Percentiles rank a stretch among this genome's conserved stretches.
Conservation (phyloP, 176 grass and related monocot species). For the Avena atlantica region DNA sequence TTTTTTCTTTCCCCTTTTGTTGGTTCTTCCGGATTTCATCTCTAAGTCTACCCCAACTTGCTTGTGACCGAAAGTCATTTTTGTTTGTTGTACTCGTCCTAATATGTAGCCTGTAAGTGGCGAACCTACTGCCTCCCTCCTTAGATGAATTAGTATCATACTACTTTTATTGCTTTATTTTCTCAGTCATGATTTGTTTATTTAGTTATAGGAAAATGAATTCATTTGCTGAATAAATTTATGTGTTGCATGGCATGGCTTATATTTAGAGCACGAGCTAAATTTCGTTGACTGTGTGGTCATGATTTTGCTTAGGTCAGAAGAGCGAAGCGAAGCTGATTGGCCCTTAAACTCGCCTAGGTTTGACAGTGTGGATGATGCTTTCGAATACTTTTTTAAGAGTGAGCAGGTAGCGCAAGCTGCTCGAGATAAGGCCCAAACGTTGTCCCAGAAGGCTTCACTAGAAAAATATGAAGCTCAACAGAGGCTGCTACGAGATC, state of each 20-base stretch:
- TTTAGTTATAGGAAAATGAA: neutral
- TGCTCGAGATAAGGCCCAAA: too few relatives aligned
- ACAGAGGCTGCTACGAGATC: neutral
- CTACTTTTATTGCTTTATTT: too few relatives aligned
- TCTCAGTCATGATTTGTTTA: too few relatives aligned
- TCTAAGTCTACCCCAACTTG: neutral
- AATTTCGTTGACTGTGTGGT: neutral
- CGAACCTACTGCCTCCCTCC: neutral
- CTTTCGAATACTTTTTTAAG: neutral
- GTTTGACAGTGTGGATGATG: neutral
- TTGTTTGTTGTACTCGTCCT: neutral
- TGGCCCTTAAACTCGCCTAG: neutral
- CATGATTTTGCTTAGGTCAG: slow-evolving; percentile 23
- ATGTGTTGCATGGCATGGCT: neutral
- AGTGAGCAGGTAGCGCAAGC: neutral
- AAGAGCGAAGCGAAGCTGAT: neutral
- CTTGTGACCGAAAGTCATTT: neutral
- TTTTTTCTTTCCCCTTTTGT: neutral
- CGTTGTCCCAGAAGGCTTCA: neutral
- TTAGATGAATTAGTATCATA: neutral
- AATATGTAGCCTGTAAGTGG: neutral
- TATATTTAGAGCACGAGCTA: too few relatives aligned
- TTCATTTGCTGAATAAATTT: neutral
- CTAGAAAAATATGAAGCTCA: neutral
- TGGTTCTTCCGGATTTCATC: neutral